Conservation (phyloP, 2,329 filamentous ascomycete species). For the Monilinia fructigena region DNA sequence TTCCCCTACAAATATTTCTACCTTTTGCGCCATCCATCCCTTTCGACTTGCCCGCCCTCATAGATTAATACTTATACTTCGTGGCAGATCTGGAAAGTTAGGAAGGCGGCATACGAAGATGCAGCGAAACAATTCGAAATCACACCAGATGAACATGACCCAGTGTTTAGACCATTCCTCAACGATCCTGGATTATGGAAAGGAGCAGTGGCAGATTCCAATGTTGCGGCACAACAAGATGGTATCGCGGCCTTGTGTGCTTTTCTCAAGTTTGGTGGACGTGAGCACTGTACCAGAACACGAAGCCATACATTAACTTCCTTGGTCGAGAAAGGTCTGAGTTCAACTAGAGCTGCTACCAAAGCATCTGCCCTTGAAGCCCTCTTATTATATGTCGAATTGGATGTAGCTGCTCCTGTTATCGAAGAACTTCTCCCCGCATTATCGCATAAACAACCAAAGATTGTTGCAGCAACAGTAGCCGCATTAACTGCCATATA, state of each 20-base stretch:
- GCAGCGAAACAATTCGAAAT: conserved; percentile 82
- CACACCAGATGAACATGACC: conserved; percentile 80
- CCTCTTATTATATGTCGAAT: conserved; percentile 81
- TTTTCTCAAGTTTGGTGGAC: conserved; percentile 87
- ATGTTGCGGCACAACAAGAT: conserved; percentile 95
- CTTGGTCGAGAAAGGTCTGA: conserved; percentile 87
- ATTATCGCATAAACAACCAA: conserved; percentile 85
- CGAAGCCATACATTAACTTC: conserved; percentile 71
- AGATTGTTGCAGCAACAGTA: conserved; percentile 75
- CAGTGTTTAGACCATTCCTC: conserved; percentile 82
- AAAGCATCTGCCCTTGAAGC: conserved; percentile 87
- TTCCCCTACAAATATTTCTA: not conserved
- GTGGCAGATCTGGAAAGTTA: conserved; percentile 84
- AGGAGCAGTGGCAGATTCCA: conserved; percentile 86
- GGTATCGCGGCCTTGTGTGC: conserved; percentile 83
- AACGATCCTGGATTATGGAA: conserved; percentile 88
- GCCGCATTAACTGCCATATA: conserved; percentile 78
- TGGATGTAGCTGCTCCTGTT: conserved; percentile 80
- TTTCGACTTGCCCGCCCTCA: conserved; percentile 4
- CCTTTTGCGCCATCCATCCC: not conserved
- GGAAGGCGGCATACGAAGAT: conserved; percentile 93
- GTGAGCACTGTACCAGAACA: conserved; percentile 74
- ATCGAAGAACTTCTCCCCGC: conserved; percentile 86
- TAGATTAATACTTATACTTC: conserved; percentile 32
- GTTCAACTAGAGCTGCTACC: conserved; percentile 82